phyloP scores from a whole-genome alignment of 2,329 filamentous ascomycete genomes.

The Aspergillus texensis region DNA sequence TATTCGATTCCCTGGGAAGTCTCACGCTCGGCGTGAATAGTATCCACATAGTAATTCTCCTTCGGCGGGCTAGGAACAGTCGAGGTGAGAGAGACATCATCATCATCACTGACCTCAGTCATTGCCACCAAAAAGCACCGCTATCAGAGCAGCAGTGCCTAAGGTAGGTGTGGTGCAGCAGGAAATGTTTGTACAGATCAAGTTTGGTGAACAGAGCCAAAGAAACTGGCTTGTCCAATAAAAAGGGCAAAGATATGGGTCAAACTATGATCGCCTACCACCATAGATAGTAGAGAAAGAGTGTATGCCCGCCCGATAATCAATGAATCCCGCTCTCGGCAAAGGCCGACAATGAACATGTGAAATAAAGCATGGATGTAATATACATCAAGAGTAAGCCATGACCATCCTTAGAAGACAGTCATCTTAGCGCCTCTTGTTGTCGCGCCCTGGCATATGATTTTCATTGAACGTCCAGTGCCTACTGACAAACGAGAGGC shows the following conservation, averaged over 20 bases:
- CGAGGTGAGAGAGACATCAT: conserved; percentile 59
- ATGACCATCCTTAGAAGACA: neutral
- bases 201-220: neutral
- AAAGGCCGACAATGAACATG: neutral
- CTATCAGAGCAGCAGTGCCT: neutral
- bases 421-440: neutral
- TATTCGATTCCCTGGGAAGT: conserved; percentile 48
- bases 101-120: conserved; percentile 45
- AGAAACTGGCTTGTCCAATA: neutral
- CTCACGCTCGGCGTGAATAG: conserved; percentile 53
- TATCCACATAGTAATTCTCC: conserved; percentile 58
- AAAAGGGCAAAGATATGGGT: neutral
- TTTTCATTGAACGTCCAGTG: neutral
- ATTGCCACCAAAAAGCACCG: conserved; percentile 9
- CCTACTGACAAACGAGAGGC: neutral
- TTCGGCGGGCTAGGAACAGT: conserved; percentile 48
- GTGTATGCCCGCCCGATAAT: neutral
- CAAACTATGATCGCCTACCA: neutral
- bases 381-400: neutral
- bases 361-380: neutral
- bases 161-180: neutral
- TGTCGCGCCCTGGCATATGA: neutral
- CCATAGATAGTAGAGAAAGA: neutral
- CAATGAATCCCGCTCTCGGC: neutral
- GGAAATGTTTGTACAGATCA: neutral